Evolutionary conservation across 306 rosid genomes (phyloP), one percentile per base, ranked within the genome.

Genomic region (Urtica urens): DNA sequence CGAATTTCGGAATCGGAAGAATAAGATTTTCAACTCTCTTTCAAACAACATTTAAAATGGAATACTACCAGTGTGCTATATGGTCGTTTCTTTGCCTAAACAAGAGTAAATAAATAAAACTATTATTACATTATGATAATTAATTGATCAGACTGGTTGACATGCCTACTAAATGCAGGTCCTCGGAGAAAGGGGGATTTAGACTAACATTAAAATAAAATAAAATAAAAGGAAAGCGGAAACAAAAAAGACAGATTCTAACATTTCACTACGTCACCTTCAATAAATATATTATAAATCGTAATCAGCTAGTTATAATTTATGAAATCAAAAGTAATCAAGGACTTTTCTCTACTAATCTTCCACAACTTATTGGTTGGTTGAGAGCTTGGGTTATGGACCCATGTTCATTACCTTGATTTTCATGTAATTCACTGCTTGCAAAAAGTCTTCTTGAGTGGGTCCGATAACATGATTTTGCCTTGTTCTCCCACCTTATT

Each of bases 381-480:
- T 50, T 50, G 40, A 28, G 59, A 19, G 54, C 19, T 56, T 28
- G 48, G 19, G 17, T 7, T 23, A 39, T 35, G 34, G 48, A 38
- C 30, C 53, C 23, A 30, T 18, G 56, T 62, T 63, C 49, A 63
- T 60, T 53, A n/a, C 7, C 61, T 45, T 37, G 53, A 57, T 65
- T 50, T 39, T 4, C 33, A 13, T 60, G 51, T 66, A 60, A 45
- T 67, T 74, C 60, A 49, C 64, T 40, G 10, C 22, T 53, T 38
- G 4, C 38, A 26, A 30, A 34, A 48, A 46, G 58, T 40, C 38
- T n/a, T n/a, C 1, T 46, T 8, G 57, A 46, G 77, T 70, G 62
- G 82, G 70, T 50, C 78, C 78, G 43, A 38, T 43, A 1, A 46
- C 24, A 38, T 29, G 35, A 57, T 24, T n/a, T 38, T 23, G 39